A percentile compares a stretch with the other conserved stretches of the same genome.
phyloP scores from a whole-genome alignment of 768 basidiomycete species.

The Xanthoconium purpureum region DNA sequence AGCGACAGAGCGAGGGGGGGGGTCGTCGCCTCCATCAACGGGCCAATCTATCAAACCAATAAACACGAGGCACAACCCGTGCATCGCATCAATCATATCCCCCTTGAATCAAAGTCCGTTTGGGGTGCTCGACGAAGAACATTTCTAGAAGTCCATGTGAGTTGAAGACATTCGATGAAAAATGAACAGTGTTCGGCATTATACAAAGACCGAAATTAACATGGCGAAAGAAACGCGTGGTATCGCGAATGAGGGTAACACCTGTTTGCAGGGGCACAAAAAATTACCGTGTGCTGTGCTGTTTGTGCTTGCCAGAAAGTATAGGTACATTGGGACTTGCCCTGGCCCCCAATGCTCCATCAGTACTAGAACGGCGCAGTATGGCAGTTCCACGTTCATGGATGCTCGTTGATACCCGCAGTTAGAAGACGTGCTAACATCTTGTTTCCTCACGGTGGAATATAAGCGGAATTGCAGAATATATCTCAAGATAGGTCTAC shows the following conservation, averaged over 20 bases:
- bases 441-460: slow-evolving; percentile 3
- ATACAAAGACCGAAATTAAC: too few species aligned
- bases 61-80: background rate
- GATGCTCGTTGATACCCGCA: background rate
- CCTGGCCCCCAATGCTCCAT: background rate
- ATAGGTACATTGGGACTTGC: background rate
- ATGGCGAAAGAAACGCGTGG: background rate
- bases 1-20: too few species aligned
- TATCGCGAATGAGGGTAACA: background rate
- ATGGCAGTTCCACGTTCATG: slow-evolving; percentile 2
- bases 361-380: background rate
- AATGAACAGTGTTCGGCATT: background rate
- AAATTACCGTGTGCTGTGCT: too few species aligned
- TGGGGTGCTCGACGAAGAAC: background rate
- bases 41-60: background rate
- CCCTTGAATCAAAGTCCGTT: background rate
- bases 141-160: background rate
- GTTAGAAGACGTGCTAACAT: background rate
- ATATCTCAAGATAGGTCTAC: background rate
- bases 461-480: slow-evolving; percentile 1
- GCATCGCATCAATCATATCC: too few species aligned
- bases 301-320: background rate
- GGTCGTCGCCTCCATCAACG: background rate
- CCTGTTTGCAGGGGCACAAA: background rate
- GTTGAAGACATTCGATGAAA: background rate